phyloP scores from a whole-genome alignment of 345 rosid genomes.

The Gossypium herbaceum region DNA sequence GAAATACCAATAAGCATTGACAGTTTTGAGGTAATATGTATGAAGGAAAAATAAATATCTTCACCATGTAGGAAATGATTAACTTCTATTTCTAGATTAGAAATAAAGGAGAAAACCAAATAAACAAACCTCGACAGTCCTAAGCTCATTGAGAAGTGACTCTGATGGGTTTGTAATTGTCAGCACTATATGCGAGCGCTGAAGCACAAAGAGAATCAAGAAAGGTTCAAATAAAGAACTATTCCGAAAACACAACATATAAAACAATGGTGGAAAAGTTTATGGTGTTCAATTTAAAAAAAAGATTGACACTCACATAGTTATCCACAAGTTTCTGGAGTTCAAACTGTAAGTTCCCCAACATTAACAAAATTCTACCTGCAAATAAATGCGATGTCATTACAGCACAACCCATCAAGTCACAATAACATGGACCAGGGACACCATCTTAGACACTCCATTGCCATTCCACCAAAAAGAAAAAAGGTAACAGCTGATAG shows the following conservation, averaged over 20 bases:
- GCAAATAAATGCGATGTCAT: conserved; percentile 28
- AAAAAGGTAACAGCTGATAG: not conserved
- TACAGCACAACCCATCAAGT: not conserved
- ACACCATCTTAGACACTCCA: not conserved
- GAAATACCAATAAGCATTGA: conserved; percentile 18
- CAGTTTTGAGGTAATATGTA: not conserved
- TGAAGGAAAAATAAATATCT: not conserved
- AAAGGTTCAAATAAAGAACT: conserved; percentile 5
- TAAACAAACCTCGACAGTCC: conserved; percentile 84
- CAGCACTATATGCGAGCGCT: conserved; percentile 74
- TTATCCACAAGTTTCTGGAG: conserved; percentile 81
- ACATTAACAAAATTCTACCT: conserved; percentile 66
- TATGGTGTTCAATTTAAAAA: conserved; percentile 3
- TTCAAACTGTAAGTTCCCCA: conserved; percentile 82
- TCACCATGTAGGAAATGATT: not conserved
- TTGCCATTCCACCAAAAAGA: not conserved
- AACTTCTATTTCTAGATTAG: conserved; percentile 12
- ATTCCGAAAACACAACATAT: not conserved
- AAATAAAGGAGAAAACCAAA: conserved; percentile 14
- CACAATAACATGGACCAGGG: not conserved
- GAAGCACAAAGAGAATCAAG: conserved; percentile 25
- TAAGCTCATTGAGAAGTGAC: conserved; percentile 88
- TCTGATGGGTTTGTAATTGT: conserved; percentile 92
- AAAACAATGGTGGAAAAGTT: not conserved
- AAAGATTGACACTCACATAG: conserved; percentile 63